Base-by-base conservation (phyloP, 2,329 filamentous ascomycete species). In the Colletotrichum cereale region DNA sequence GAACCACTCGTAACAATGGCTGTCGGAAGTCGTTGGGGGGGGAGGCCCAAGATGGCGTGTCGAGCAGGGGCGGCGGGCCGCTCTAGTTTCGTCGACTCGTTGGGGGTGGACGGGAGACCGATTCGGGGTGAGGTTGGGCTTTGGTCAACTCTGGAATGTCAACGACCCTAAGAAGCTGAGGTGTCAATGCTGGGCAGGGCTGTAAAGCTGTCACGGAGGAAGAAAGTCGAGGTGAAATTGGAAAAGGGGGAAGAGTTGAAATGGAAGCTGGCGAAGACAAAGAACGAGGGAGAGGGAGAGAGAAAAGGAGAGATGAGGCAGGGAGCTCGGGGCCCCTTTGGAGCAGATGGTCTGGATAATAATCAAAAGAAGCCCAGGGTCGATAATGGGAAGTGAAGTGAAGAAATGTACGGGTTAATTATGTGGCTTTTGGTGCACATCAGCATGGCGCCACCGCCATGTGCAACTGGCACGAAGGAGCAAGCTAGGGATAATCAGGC, bases 381-480 rank as follows among this genome's bases (percentile, higher is more conserved):
- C 58, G 58, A 67, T 42, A 47, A 68, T 53, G 61, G 47, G 42
- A 68, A 26, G 42, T 42, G 31, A 55, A 53, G 61, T 60, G 52
- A 71, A 62, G 52, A 68, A 58, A 53, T 56, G 64, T 62, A 68
- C 57, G 44, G 58, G 53, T 68, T 68, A 68, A 71, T 71, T 71
- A 71, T 71, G 68, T 71, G 65, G 68, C 68, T 71, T 71, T 14
- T 56, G 57, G 48, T 71, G 50, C 67, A 67, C 67, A 56, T 61
- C 58, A 68, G 58, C 52, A 31, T 55, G 65, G 65, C 68, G 61
- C 65, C 58, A 68, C 52, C 57, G 57, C 58, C 58, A 58, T 62
- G 29, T 57, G 44, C 68, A 52, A 56, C 61, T 71, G 68, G 68
- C 62, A 71, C 56, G 68, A 58, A 71, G 68, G 68, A 68, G 68